These are phyloP conservation scores for Suillus alpinus DNA, from an alignment of 768 basidiomycete genomes.

Conservation along the genomic window DNA sequence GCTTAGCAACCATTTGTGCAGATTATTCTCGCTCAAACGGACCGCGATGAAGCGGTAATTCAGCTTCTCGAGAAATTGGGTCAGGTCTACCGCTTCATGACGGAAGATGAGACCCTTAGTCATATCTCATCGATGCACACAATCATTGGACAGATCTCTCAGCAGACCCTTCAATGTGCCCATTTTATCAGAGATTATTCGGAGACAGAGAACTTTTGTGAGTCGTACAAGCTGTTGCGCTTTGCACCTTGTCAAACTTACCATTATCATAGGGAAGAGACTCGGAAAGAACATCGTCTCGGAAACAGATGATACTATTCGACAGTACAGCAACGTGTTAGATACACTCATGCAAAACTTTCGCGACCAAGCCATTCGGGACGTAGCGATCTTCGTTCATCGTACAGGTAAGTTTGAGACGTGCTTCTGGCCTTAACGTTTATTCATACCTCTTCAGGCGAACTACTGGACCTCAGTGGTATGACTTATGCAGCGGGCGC, in stretches of 20 bases:
- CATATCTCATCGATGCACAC: not conserved
- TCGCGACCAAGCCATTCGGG: not conserved
- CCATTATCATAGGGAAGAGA: not conserved
- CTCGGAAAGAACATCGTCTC: not conserved
- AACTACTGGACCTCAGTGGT: not conserved
- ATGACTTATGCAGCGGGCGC: conserved; percentile 1
- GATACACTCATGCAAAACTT: not conserved
- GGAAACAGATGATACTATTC: not conserved
- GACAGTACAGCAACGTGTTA: not conserved
- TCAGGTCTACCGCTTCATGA: not conserved
- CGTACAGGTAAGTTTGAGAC: not conserved
- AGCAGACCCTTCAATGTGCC: conserved; percentile 22
- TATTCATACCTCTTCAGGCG: not conserved
- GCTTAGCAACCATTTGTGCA: not conserved
- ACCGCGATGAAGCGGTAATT: not conserved
- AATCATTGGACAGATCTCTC: not conserved
- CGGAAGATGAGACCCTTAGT: not conserved
- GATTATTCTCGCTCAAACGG: conserved; percentile 3
- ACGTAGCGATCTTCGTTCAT: not conserved
- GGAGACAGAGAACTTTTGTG: conserved; percentile 19
- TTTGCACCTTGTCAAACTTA: not conserved
- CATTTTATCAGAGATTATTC: conserved; percentile 27
- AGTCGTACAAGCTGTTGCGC: not conserved
- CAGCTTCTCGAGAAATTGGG: not conserved
- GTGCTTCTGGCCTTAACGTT: not conserved